These are phyloP conservation scores for Dacryopinax primogenitus DNA, from an alignment of 768 basidiomycete species.

Conservation along the genomic window DNA sequence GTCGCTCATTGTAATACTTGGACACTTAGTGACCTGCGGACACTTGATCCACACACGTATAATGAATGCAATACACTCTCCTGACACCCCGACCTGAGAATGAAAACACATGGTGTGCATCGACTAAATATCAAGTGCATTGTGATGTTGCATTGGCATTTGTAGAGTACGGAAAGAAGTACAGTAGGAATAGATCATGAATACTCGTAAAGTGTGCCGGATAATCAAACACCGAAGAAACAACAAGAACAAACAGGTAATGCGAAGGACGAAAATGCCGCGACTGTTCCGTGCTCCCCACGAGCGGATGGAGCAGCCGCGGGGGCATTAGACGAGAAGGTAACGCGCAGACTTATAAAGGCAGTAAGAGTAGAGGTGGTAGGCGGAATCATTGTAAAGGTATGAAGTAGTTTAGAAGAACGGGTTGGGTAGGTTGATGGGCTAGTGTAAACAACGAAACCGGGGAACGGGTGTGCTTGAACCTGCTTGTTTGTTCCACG, in stretches of 20 bases:
- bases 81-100: too few species aligned
- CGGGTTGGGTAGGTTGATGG: background rate
- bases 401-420: background rate
- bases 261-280: background rate
- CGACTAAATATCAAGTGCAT: too few species aligned
- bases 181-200: conserved; percentile 9
- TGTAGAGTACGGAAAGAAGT: background rate
- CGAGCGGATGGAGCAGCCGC: background rate
- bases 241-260: background rate
- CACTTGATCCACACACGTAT: too few species aligned
- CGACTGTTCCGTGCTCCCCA: background rate
- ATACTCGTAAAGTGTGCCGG: conserved; percentile 9
- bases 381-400: conserved; percentile 1
- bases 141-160: too few species aligned
- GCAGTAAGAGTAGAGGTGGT: background rate
- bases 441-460: background rate
- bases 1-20: background rate
- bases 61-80: too few species aligned
- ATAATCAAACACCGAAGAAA: conserved; percentile 3
- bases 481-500: background rate
- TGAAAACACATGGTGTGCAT: too few species aligned
- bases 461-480: background rate
- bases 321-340: conserved; percentile 1
- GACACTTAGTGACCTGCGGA: background rate
- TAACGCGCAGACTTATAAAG: background rate